These are phyloP conservation scores for Apocynum venetum DNA, from an alignment of 257 asterid species.

Conservation along the genomic window DNA sequence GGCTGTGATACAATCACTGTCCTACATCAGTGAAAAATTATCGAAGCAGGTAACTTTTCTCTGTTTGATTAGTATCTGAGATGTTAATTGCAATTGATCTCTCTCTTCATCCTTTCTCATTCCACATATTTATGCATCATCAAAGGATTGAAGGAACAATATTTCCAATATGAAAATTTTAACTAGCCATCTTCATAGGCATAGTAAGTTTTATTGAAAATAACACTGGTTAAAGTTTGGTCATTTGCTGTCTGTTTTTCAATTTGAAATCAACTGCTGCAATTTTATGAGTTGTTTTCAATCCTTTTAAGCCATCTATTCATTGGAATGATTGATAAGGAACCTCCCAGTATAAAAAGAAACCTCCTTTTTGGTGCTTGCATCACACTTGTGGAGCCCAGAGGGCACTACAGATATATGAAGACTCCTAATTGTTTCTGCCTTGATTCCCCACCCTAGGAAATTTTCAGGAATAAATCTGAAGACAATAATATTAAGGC, in stretches of 20 bases:
- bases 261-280: not conserved
- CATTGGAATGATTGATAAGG: not conserved
- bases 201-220: no score
- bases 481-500: not conserved
- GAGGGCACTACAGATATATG: not conserved
- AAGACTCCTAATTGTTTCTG: not conserved
- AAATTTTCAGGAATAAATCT: not conserved
- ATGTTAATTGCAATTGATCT: not conserved
- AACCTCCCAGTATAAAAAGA: not conserved
- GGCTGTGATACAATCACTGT: conserved; percentile 43
- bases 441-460: not conserved
- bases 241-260: no score
- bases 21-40: conserved; percentile 34
- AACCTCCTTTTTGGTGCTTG: not conserved
- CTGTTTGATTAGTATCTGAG: not conserved
- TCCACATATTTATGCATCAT: not conserved
- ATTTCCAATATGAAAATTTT: not conserved
- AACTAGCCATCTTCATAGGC: not conserved
- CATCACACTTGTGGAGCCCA: not conserved
- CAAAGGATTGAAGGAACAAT: not conserved
- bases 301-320: not conserved
- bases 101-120: not conserved
- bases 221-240: not conserved
- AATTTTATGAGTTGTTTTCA: not conserved
- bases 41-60: conserved; percentile 26